Percentiles rank a stretch among this genome's conserved stretches.
Conservation (phyloP, 306 rosid genomes). For the Casuarina cunninghamiana region DNA sequence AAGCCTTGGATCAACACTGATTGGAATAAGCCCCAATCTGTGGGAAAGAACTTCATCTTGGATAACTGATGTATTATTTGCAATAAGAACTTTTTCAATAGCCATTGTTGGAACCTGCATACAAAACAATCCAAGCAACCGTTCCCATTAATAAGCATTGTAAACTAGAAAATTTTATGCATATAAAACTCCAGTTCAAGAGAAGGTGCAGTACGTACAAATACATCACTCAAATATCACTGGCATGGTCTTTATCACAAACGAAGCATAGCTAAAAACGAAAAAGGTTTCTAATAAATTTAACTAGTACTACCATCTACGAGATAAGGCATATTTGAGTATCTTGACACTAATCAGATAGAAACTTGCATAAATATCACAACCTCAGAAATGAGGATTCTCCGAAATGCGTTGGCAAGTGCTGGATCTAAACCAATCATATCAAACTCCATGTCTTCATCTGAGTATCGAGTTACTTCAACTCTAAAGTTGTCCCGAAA, state of each 20-base stretch:
- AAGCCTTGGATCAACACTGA: slow-evolving; percentile 81
- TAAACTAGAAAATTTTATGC: neutral
- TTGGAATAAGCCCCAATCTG: slow-evolving; percentile 92
- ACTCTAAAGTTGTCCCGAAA: slow-evolving; percentile 72
- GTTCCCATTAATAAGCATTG: neutral
- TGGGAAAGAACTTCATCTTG: slow-evolving; percentile 98
- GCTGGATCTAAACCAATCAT: slow-evolving; percentile 96
- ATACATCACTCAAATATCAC: neutral
- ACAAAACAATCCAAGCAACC: slow-evolving; percentile 7
- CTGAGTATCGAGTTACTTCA: slow-evolving; percentile 58
- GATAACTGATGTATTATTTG: slow-evolving; percentile 77
- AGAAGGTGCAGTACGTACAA: neutral
- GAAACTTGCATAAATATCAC: slow-evolving; percentile 6
- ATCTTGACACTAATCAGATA: neutral
- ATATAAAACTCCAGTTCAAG: neutral
- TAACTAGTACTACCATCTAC: neutral
- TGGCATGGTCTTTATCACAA: neutral
- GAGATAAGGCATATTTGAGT: slow-evolving; percentile 6
- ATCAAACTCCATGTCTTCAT: slow-evolving; percentile 80
- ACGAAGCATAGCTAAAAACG: neutral
- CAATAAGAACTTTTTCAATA: slow-evolving; percentile 83
- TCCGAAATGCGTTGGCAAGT: slow-evolving; percentile 86
- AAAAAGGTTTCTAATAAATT: neutral
- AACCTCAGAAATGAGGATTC: slow-evolving; percentile 95
- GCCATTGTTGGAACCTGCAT: slow-evolving; percentile 98